phyloP scores from a whole-genome alignment of 176 grass and related monocot species.

The Musa troglodytarum region DNA sequence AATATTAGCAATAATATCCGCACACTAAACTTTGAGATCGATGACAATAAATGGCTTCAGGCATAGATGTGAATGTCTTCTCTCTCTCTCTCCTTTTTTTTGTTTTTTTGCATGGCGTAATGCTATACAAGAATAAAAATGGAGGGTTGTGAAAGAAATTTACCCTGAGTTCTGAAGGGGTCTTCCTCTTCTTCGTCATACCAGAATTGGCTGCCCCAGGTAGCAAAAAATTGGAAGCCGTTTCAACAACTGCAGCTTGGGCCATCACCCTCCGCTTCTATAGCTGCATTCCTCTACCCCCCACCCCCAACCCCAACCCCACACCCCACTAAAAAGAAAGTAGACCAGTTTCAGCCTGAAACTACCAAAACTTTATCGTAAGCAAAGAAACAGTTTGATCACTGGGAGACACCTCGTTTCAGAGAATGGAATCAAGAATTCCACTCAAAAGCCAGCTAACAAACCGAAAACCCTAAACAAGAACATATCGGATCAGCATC shows the following conservation, averaged over 20 bases:
- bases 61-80: not conserved
- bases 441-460: no score
- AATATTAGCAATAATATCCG: no score
- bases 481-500: not conserved
- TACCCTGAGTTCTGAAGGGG: slow-evolving; percentile 69
- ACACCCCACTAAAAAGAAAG: not conserved
- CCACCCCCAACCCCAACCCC: not conserved
- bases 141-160: not conserved
- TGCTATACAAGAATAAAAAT: not conserved
- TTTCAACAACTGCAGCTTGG: slow-evolving; percentile 40
- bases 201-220: slow-evolving; percentile 24
- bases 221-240: slow-evolving; percentile 21
- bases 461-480: not conserved
- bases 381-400: not conserved
- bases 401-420: not conserved
- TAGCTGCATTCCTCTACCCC: slow-evolving; percentile 8
- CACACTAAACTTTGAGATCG: no score
- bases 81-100: not conserved
- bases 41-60: no score
- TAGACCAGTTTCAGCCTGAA: not conserved
- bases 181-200: slow-evolving; percentile 76
- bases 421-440: not conserved
- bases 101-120: no score
- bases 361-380: not conserved
- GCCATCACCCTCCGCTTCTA: slow-evolving; percentile 42